phyloP scores from a whole-genome alignment of 257 asterid species.

The Ilex aquifolium region DNA sequence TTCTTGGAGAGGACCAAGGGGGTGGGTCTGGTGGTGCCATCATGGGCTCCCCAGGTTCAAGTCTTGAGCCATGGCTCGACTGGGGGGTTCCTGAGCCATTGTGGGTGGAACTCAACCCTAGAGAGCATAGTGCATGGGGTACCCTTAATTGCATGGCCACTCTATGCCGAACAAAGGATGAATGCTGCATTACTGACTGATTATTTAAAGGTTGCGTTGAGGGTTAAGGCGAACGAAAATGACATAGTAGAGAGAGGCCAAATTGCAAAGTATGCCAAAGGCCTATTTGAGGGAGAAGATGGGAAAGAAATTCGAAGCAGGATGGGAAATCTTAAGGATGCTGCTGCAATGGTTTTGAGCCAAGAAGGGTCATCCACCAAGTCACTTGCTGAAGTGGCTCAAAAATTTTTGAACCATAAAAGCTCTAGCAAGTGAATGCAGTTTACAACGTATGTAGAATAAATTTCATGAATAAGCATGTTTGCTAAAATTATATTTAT shows the following conservation, averaged over 20 bases:
- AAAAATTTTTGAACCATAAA: slow-evolving; percentile 8
- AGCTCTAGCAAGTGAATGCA: background rate
- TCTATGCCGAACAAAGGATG: slow-evolving; percentile 41
- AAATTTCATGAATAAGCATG: too few relatives aligned
- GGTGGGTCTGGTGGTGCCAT: slow-evolving; percentile 37
- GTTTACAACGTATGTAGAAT: background rate
- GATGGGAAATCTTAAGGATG: slow-evolving; percentile 17
- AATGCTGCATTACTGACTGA: slow-evolving; percentile 27
- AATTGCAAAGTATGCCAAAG: slow-evolving; percentile 11
- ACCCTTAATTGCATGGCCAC: slow-evolving; percentile 47
- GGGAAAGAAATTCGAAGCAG: slow-evolving; percentile 14
- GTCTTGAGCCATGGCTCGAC: slow-evolving; percentile 38
- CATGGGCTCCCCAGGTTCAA: slow-evolving; percentile 50
- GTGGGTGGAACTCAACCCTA: slow-evolving; percentile 47
- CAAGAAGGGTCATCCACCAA: slow-evolving; percentile 16
- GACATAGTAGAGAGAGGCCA: slow-evolving; percentile 15
- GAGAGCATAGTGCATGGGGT: slow-evolving; percentile 40
- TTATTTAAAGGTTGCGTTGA: slow-evolving; percentile 17
- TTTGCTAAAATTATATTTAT: too few relatives aligned
- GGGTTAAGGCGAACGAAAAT: slow-evolving; percentile 9
- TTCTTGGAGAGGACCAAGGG: slow-evolving; percentile 35
- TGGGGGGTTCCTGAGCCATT: slow-evolving; percentile 42
- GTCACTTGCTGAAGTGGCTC: slow-evolving; percentile 15
- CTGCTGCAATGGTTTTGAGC: slow-evolving; percentile 8
- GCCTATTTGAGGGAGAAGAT: slow-evolving; percentile 19